Base-by-base conservation (phyloP, 805 yeast species). In the Barnettozyma siamensis region DNA sequence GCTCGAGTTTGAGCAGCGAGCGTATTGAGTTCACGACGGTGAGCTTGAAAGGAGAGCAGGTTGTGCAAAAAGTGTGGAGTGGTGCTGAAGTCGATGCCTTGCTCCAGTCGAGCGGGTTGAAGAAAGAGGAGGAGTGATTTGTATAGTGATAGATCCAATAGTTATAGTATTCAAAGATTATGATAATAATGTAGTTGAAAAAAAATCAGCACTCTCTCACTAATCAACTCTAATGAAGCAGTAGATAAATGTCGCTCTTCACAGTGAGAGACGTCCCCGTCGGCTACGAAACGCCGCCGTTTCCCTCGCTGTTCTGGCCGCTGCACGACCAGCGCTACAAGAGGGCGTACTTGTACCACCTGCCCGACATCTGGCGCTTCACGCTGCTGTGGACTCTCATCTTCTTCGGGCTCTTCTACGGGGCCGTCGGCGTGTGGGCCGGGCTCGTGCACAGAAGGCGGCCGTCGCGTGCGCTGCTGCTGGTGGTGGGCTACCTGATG, bases 21-120 rank as follows among this genome's bases (percentile, higher is more conserved):
- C 91, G 91, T 67, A 73, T 93, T 53, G 99, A 93, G 68, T 83
- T 93, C 60, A 89, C 97, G 31, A 88, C 97, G 5, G 76, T 84
- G 46, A 58, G 68, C 55, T 63, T 61, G 39, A 60, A 68, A 30
- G 62, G 60, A 27, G 84, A 80, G 29, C 67, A 76, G 42, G 67
- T 84, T 24, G 59, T 70, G 40, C 83, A 82, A 54, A 80, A 78
- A 60, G 78, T 93, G 50, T 93, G 91, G 89, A 75, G 67, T 45
- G 94, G 89, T 17, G 63, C 67, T 5, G 93, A 88, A 49, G 80
- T 93, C 48, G 89, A 87, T 49, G 67, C 62, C 37, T 68, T 91
- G 57, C 73, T 93, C 55, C 78, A 78, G 55, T 80, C 77, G 48
- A 65, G 80, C 32, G 95, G 93, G 3, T 76, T 88, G 31, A 76